phyloP scores from a whole-genome alignment of 495 filamentous ascomycete genomes.

The Talaromyces proteolyticus region DNA sequence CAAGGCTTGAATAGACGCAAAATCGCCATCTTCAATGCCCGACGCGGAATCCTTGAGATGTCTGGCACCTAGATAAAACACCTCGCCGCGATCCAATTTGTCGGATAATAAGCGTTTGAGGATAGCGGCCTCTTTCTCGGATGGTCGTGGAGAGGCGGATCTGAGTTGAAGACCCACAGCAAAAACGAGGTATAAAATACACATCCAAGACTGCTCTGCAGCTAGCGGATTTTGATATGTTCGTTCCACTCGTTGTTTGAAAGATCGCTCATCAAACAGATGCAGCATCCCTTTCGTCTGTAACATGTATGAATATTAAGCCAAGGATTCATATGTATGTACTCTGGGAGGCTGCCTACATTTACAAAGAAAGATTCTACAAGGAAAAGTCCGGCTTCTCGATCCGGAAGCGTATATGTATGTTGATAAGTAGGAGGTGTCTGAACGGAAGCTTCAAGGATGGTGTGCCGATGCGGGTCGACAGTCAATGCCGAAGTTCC shows the following conservation, averaged over 20 bases:
- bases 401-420: conserved; percentile 48
- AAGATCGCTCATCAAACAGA: conserved; percentile 43
- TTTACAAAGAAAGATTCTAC: conserved; percentile 56
- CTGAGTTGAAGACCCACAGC: conserved; percentile 50
- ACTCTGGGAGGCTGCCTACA: conserved; percentile 24
- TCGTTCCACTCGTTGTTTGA: conserved; percentile 39
- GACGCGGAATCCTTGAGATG: conserved; percentile 44
- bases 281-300: conserved; percentile 54
- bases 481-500: conserved; percentile 62
- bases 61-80: conserved; percentile 55
- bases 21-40: conserved; percentile 57
- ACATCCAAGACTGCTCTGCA: conserved; percentile 42
- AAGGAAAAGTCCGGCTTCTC: conserved; percentile 45
- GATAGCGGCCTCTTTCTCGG: conserved; percentile 39
- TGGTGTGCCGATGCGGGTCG: conserved; percentile 62
- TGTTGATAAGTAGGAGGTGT: conserved; percentile 36
- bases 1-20: conserved; percentile 58
- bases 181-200: conserved; percentile 50
- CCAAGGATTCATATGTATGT: neutral
- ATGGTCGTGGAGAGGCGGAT: conserved; percentile 39
- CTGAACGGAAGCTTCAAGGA: conserved; percentile 51
- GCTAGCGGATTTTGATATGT: conserved; percentile 48
- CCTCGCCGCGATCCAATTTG: conserved; percentile 43
- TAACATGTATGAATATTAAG: neutral
- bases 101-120: conserved; percentile 42